Evolutionary conservation across 805 yeast species (phyloP).

Genomic region (Saccharomycopsis oosterbeekiorum): DNA sequence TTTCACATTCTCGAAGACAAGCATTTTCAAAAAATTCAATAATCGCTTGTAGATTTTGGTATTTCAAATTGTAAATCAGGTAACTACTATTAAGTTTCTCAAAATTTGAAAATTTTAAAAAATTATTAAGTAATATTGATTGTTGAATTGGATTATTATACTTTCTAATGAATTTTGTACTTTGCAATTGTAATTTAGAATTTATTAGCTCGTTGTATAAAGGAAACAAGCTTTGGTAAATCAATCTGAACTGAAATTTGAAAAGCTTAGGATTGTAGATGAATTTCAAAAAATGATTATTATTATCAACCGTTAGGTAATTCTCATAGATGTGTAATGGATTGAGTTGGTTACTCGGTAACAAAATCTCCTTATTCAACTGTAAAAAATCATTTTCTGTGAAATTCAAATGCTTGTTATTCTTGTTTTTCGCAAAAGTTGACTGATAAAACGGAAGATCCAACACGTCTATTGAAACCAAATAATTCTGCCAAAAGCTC

Average conservation of each 20-base stretch:
- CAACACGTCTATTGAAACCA: conserved; percentile 7
- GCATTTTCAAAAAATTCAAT: conserved; percentile 67
- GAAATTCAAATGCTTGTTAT: conserved; percentile 2
- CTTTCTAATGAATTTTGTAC: conserved; percentile 36
- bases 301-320: neutral
- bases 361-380: conserved; percentile 7
- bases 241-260: conserved; percentile 28
- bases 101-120: conserved; percentile 31
- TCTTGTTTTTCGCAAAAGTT: neutral
- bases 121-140: conserved; percentile 34
- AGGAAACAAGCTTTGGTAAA: conserved; percentile 32
- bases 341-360: neutral
- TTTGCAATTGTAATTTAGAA: conserved; percentile 30
- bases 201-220: conserved; percentile 38
- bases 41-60: conserved; percentile 37
- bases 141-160: conserved; percentile 44
- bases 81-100: conserved; percentile 24
- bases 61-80: conserved; percentile 26
- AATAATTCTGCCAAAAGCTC: conserved; percentile 9
- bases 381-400: conserved; percentile 9
- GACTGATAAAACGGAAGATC: conserved; percentile 1
- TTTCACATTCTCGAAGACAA: conserved; percentile 56
- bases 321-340: conserved; percentile 13
- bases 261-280: conserved; percentile 24
- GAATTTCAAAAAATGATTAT: conserved; percentile 2